Evolutionary conservation across 352 stramenopile species (phyloP), one percentile per base, ranked within the genome.

Genomic region (Phytopythium oedochilum): DNA sequence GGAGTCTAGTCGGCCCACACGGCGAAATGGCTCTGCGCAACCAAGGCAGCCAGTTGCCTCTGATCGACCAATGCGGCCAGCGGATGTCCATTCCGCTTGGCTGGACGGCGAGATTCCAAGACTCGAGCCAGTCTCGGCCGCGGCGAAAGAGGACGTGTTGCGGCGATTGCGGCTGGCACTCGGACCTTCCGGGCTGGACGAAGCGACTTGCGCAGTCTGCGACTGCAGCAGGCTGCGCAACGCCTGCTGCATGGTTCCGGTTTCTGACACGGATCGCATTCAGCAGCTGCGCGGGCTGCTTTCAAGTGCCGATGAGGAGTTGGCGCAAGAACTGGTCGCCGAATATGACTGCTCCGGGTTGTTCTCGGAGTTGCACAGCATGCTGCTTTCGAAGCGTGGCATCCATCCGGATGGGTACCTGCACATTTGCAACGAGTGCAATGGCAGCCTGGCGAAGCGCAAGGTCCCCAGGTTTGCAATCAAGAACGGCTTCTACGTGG

Each of bases 401-500:
- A 42, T 63, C 7, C 42, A 11, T 11, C 20, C 11, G 2, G 28
- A 39, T 23, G 34, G 34, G 11, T 5, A 25, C 22, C 18, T 55
- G 18, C 31, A 42, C 18, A 18, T 55, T 1, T 63, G 57, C 23
- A 35, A 44, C 14, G 42, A 55, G 17, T 58, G 57, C 26, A 8
- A 43, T 44, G 39, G 23, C 20, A 64, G 49, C 28, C 40, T 59
- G 7, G 11, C 9, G 5, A 52, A 59, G 22, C 10, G 18, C 0
- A 22, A 39, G 3, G 31, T 57, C 7, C 63, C 63, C 12, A 70
- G 59, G 15, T 66, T 51, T 25, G 35, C 63, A 11, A 70, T 70
- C 26, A 61, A 61, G 2, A 70, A 70, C 38, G 63, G 63, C 10
- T 70, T 70, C 31, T 66, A 40, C 25, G 25, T 66, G 4, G 63